phyloP scores from a whole-genome alignment of 352 stramenopile genomes.

The Globisporangium nunn region DNA sequence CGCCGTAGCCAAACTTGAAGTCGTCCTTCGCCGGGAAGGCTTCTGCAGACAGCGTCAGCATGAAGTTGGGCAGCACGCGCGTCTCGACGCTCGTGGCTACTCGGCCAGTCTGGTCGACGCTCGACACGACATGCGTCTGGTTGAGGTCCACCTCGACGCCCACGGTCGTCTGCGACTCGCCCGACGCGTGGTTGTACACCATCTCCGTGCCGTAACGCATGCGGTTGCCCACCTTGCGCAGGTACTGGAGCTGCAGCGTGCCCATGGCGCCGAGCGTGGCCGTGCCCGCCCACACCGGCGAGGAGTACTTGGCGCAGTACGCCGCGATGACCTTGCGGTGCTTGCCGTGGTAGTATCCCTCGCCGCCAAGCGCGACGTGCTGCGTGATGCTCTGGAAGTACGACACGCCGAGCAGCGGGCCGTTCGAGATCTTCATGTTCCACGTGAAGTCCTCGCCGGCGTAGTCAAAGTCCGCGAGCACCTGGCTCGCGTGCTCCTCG shows the following conservation, averaged over 20 bases:
- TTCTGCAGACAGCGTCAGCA: slow-evolving; percentile 79
- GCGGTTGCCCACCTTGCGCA: slow-evolving; percentile 78
- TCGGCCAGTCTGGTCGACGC: slow-evolving; percentile 75
- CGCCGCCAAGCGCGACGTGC: slow-evolving; percentile 67
- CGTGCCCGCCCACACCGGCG: slow-evolving; percentile 58
- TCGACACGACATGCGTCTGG: slow-evolving; percentile 80
- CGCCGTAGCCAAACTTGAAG: slow-evolving; percentile 89
- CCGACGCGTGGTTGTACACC: slow-evolving; percentile 80
- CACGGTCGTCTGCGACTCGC: slow-evolving; percentile 75
- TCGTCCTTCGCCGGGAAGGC: slow-evolving; percentile 83
- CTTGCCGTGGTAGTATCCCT: slow-evolving; percentile 88
- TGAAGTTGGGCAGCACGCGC: slow-evolving; percentile 82
- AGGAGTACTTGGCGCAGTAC: slow-evolving; percentile 82
- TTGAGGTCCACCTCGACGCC: slow-evolving; percentile 81
- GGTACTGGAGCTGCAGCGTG: slow-evolving; percentile 80
- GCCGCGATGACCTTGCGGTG: slow-evolving; percentile 80
- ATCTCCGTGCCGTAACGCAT: slow-evolving; percentile 82
- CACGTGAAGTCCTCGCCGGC: slow-evolving; percentile 77
- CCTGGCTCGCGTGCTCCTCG: slow-evolving; percentile 72
- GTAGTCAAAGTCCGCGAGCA: slow-evolving; percentile 82
- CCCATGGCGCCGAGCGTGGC: slow-evolving; percentile 74
- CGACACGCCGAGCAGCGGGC: slow-evolving; percentile 72
- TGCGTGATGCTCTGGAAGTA: slow-evolving; percentile 86
- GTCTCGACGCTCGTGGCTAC: slow-evolving; percentile 80
- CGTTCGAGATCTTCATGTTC: slow-evolving; percentile 88